Percentiles rank a stretch among this genome's conserved stretches.
Conservation (phyloP, 2,329 filamentous ascomycete species). For the Macrophomina pseudophaseolina region DNA sequence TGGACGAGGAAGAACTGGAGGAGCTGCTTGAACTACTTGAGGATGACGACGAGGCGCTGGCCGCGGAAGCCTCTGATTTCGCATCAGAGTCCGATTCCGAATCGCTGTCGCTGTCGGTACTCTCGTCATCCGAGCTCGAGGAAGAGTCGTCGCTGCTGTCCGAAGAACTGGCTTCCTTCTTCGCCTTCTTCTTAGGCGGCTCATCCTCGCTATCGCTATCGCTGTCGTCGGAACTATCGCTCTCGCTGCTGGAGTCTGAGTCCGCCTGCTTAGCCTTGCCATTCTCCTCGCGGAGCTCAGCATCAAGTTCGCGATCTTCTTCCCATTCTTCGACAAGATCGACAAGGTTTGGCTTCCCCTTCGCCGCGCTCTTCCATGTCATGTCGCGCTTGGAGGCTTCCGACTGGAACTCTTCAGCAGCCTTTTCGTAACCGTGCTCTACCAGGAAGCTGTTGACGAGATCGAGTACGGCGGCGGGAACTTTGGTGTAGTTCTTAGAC, state of each 20-base stretch:
- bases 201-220: constrained; percentile 30
- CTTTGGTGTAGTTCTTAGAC: constrained; percentile 29
- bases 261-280: constrained; percentile 9
- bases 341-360: constrained; percentile 33
- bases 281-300: constrained; percentile 9
- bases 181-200: constrained; percentile 30
- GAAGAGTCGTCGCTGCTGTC: constrained; percentile 28
- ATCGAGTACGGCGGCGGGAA: constrained; percentile 36
- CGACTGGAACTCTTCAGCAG: constrained; percentile 37
- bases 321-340: constrained; percentile 39
- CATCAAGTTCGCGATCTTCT: constrained; percentile 23
- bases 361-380: constrained; percentile 25
- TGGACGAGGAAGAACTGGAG: not conserved
- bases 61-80: constrained; percentile 10
- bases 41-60: not conserved
- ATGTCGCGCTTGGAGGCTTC: constrained; percentile 25
- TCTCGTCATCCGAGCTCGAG: constrained; percentile 27
- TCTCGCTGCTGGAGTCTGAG: constrained; percentile 19
- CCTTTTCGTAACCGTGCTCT: constrained; percentile 40
- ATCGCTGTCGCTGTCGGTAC: constrained; percentile 13
- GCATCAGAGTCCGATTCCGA: constrained; percentile 18
- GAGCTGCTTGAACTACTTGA: constrained; percentile 13
- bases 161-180: constrained; percentile 34
- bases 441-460: constrained; percentile 43
- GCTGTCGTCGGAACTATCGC: constrained; percentile 30